phyloP scores from a whole-genome alignment of 768 basidiomycete genomes.

The Gelatoporia subvermispora region DNA sequence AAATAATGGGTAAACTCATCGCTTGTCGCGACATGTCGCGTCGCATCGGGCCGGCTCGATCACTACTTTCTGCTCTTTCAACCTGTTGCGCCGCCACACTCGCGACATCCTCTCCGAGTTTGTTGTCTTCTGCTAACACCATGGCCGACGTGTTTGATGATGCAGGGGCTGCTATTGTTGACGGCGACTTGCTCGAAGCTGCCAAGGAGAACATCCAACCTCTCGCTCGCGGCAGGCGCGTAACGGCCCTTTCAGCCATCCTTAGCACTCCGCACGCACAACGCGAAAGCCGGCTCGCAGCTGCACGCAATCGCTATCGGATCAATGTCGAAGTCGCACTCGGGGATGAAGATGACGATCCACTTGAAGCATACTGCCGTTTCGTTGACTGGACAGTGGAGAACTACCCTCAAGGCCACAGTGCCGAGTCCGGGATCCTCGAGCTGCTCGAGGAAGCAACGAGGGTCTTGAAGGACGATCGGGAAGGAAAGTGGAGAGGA shows the following conservation, averaged over 20 bases:
- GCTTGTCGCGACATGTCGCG: too few species aligned
- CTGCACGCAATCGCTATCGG: constrained; percentile 60
- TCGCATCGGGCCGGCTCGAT: too few species aligned
- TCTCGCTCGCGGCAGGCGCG: constrained; percentile 71
- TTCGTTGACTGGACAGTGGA: constrained; percentile 92
- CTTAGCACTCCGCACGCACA: constrained; percentile 74
- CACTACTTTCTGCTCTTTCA: background rate
- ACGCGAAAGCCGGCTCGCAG: constrained; percentile 63
- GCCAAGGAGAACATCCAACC: constrained; percentile 88
- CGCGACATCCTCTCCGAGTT: background rate
- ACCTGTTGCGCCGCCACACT: background rate
- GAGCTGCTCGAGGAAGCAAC: constrained; percentile 93
- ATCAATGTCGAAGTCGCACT: constrained; percentile 69
- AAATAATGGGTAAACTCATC: too few species aligned
- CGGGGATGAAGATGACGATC: constrained; percentile 71
- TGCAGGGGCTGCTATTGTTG: constrained; percentile 49
- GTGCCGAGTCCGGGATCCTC: constrained; percentile 83
- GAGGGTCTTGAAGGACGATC: constrained; percentile 71
- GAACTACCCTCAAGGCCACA: constrained; percentile 91
- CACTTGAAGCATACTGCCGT: constrained; percentile 79
- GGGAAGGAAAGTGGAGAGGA: constrained; percentile 66
- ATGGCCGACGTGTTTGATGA: constrained; percentile 36
- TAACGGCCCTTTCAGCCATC: constrained; percentile 70
- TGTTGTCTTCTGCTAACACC: background rate
- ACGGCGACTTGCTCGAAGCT: constrained; percentile 77